Percentiles rank a stretch among this genome's conserved stretches.
Conservation (phyloP, 2,329 filamentous ascomycete species). For the Dissoconium aciculare region DNA sequence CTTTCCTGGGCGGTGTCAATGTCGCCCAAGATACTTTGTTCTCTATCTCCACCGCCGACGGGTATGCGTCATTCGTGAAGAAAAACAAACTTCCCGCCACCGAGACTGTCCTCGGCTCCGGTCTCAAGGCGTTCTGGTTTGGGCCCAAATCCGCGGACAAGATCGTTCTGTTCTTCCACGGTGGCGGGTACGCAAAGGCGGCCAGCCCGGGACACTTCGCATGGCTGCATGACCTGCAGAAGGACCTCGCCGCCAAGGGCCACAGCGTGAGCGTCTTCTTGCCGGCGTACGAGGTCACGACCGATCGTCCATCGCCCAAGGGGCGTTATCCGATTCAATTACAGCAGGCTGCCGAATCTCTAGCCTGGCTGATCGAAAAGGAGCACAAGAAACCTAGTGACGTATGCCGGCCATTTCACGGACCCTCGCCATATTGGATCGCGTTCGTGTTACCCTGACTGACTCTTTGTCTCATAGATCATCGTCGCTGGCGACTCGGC, state of each 20-base stretch:
- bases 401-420: slow-evolving; percentile 10
- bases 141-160: slow-evolving; percentile 27
- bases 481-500: neutral
- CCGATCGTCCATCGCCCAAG: slow-evolving; percentile 17
- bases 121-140: slow-evolving; percentile 34
- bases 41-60: slow-evolving; percentile 21
- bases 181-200: slow-evolving; percentile 42
- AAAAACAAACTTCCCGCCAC: slow-evolving; percentile 25
- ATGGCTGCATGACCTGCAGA: slow-evolving; percentile 33
- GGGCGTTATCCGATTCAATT: slow-evolving; percentile 35
- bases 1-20: slow-evolving; percentile 11
- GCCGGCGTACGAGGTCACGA: slow-evolving; percentile 45
- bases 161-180: slow-evolving; percentile 34
- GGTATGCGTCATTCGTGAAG: slow-evolving; percentile 25
- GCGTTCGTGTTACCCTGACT: neutral
- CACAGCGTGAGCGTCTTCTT: slow-evolving; percentile 35
- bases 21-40: slow-evolving; percentile 3
- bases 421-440: neutral
- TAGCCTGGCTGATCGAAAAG: slow-evolving; percentile 30
- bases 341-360: slow-evolving; percentile 30
- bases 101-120: slow-evolving; percentile 28
- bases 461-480: neutral
- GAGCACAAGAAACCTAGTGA: slow-evolving; percentile 24
- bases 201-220: slow-evolving; percentile 33
- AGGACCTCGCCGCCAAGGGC: slow-evolving; percentile 26